Base-by-base conservation (phyloP, 2,329 filamentous ascomycete genomes). In the Alternaria gansuensis region DNA sequence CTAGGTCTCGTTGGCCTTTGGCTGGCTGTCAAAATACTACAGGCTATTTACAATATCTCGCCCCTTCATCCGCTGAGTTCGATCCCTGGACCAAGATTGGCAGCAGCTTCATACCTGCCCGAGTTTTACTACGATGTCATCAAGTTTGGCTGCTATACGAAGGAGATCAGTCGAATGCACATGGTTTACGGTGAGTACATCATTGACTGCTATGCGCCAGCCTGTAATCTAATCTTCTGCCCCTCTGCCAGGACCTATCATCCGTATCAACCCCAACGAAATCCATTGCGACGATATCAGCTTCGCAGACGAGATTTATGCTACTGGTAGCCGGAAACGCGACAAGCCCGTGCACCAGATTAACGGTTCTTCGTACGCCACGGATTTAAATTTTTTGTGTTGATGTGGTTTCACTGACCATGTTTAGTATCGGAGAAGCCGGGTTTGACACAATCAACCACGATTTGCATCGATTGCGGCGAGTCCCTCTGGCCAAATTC, bases 61-160 rank as follows among this genome's bases (percentile, higher is more conserved):
- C 67, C 67, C 2, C 49, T 77, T 17, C 66, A 70, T 44, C 74
- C 74, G 2, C 46, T 78, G 21, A 62, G 67, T 23, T 48, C 62
- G 26, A 72, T 78, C 33, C 75, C 75, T 6, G 75, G 75, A 11
- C 74, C 74, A 7, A 75, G 62, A 51, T 43, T 78, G 14, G 73
- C 76, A 9, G 77, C 76, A 9, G 66, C 74, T 21, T 76, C 77
- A 1, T 68, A 69, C 26, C 63, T 66, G 53, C 76, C 75, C 4
- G 75, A 79, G 31, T 72, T 75, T 23, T 79, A 77, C 55, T 70
- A 77, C 59, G 77, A 80, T 65, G 67, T 75, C 8, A 44, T 75
- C 14, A 59, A 62, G 28, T 64, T 64, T 11, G 76, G 75, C 0
- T 68, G 71, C 46, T 78, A 73, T 41, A 68, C 68, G 0, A 74